These are phyloP conservation scores for Cucurbita maxima DNA, from an alignment of 306 rosid genomes.

Conservation along the genomic window DNA sequence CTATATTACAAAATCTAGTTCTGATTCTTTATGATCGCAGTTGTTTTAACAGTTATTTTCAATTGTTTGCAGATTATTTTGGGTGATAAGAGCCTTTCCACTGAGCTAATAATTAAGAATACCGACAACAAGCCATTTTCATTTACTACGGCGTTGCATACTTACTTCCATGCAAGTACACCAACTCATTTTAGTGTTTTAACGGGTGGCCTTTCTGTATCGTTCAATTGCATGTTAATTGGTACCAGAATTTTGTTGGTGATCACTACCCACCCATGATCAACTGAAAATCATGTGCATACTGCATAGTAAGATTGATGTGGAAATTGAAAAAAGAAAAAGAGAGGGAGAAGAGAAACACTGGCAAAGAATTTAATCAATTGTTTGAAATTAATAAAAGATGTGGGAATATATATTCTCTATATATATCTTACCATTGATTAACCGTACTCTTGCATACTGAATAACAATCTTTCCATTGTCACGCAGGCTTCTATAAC, in stretches of 20 bases:
- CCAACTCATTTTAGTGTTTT: not conserved
- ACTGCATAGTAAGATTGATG: not conserved
- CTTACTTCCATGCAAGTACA: conserved; percentile 62
- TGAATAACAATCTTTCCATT: not conserved
- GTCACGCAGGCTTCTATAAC: conserved; percentile 58
- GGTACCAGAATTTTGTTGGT: not conserved
- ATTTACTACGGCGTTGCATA: conserved; percentile 74
- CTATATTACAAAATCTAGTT: not conserved
- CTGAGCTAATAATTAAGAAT: conserved; percentile 57
- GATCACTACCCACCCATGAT: not conserved
- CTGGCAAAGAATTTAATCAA: not conserved
- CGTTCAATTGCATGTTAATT: not conserved
- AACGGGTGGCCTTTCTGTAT: not conserved
- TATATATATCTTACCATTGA: not conserved
- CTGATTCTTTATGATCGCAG: not conserved
- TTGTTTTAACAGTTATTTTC: not conserved
- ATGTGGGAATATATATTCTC: not conserved
- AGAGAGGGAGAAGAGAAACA: not conserved
- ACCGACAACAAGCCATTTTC: conserved; percentile 73
- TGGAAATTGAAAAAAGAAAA: not conserved
- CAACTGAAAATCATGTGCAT: not conserved
- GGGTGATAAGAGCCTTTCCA: conserved; percentile 51
- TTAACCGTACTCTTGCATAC: not conserved
- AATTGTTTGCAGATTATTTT: conserved; percentile 45
- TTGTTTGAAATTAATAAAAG: not conserved